These are phyloP conservation scores for Oryza australiensis DNA, from an alignment of 176 grass and related monocot species.

Conservation along the genomic window DNA sequence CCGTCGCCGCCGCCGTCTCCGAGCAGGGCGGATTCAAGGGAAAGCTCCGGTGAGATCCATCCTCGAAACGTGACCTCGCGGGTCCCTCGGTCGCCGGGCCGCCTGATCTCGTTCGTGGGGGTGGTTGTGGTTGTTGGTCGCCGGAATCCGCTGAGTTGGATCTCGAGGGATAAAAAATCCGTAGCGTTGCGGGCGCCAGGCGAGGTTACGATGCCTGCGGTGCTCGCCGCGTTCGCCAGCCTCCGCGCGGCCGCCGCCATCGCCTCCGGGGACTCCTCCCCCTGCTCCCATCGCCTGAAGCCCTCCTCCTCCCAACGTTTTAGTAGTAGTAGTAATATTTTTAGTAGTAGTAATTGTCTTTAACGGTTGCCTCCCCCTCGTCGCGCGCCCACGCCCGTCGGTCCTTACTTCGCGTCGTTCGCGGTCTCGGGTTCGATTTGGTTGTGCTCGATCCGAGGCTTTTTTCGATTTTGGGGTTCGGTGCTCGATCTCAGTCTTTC, in stretches of 20 bases:
- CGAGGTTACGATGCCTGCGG: slow-evolving; percentile 71
- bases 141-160: slow-evolving; percentile 51
- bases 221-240: slow-evolving; percentile 49
- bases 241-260: slow-evolving; percentile 51
- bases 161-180: slow-evolving; percentile 14
- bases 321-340: slow-evolving; percentile 52
- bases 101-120: neutral
- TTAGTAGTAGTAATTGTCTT: slow-evolving; percentile 57
- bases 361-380: slow-evolving; percentile 56
- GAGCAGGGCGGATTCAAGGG: neutral
- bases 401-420: slow-evolving; percentile 16
- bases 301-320: slow-evolving; percentile 43
- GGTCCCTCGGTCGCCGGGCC: neutral
- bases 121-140: slow-evolving; percentile 6
- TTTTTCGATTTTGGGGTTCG: slow-evolving; percentile 23
- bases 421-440: slow-evolving; percentile 27
- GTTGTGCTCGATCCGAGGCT: slow-evolving; percentile 43
- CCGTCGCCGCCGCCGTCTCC: neutral
- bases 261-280: slow-evolving; percentile 31
- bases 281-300: slow-evolving; percentile 60
- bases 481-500: neutral
- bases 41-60: neutral
- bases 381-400: slow-evolving; percentile 27
- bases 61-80: slow-evolving; percentile 3
- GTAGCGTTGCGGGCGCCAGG: slow-evolving; percentile 39